These are phyloP conservation scores for Leishmania tarentolae DNA, from an alignment of 208 protist genomes.

Conservation along the genomic window DNA sequence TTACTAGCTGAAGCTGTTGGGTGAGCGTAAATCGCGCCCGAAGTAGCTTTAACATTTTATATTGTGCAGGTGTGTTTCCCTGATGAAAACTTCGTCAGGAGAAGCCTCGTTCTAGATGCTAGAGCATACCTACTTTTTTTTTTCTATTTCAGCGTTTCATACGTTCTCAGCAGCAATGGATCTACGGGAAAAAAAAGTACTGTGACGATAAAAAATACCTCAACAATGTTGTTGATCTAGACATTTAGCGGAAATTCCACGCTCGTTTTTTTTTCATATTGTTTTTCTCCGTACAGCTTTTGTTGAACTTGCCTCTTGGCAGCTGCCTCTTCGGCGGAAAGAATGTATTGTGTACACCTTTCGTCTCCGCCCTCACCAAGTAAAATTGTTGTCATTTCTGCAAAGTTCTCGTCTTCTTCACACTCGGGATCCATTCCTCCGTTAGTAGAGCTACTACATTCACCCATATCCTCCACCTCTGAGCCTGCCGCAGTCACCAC, in stretches of 20 bases:
- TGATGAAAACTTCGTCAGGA: neutral
- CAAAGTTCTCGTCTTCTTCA: constrained; percentile 1
- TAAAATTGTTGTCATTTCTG: constrained; percentile 3
- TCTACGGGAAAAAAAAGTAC: neutral
- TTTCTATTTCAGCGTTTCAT: neutral
- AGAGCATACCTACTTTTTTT: neutral
- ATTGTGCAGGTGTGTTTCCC: no score
- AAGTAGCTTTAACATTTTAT: neutral
- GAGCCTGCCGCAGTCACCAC: no score
- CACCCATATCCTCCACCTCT: neutral
- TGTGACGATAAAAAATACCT: neutral
- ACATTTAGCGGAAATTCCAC: neutral
- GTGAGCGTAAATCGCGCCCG: neutral
- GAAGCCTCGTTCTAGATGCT: neutral
- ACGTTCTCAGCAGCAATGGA: neutral
- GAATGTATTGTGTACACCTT: constrained; percentile 5
- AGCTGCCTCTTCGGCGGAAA: constrained; percentile 8
- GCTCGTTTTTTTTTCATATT: neutral
- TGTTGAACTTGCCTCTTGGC: constrained; percentile 11
- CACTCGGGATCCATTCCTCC: neutral
- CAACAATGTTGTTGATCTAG: neutral
- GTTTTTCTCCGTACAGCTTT: constrained; percentile 3
- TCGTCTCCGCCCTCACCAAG: constrained; percentile 2
- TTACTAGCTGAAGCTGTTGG: no score
- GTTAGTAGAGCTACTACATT: no score